These are phyloP conservation scores for Yarrowia yakushimensis DNA, from an alignment of 805 yeast species.

Conservation along the genomic window DNA sequence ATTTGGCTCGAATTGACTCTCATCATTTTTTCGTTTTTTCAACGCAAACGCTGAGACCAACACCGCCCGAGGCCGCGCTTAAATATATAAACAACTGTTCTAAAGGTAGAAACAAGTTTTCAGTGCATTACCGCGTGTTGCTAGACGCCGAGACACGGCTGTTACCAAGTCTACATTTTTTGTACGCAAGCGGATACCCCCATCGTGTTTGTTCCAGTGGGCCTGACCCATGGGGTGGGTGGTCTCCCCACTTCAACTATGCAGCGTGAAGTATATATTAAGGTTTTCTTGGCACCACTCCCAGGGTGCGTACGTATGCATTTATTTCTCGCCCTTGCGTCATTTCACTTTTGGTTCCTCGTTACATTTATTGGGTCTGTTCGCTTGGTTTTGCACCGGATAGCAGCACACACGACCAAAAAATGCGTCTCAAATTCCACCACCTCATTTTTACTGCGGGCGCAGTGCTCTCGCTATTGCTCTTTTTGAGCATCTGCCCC, in stretches of 20 bases:
- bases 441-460: slow-evolving; percentile 8
- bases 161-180: neutral
- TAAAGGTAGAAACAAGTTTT: no score
- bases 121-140: no score
- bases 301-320: slow-evolving; percentile 15
- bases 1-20: neutral
- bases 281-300: slow-evolving; percentile 21
- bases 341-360: neutral
- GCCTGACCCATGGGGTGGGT: neutral
- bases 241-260: neutral
- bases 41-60: no score
- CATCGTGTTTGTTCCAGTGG: neutral
- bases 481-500: slow-evolving; percentile 2
- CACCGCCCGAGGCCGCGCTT: no score
- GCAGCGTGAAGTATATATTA: neutral
- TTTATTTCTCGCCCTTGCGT: slow-evolving; percentile 11
- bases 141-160: neutral
- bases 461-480: neutral
- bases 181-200: neutral
- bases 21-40: neutral
- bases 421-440: slow-evolving; percentile 15
- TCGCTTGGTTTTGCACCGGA: neutral
- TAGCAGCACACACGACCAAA: neutral
- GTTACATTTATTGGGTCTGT: neutral
- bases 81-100: no score